These are phyloP conservation scores for Scytalidium sp. DNA, from an alignment of 2,329 filamentous ascomycete species.

Conservation along the genomic window DNA sequence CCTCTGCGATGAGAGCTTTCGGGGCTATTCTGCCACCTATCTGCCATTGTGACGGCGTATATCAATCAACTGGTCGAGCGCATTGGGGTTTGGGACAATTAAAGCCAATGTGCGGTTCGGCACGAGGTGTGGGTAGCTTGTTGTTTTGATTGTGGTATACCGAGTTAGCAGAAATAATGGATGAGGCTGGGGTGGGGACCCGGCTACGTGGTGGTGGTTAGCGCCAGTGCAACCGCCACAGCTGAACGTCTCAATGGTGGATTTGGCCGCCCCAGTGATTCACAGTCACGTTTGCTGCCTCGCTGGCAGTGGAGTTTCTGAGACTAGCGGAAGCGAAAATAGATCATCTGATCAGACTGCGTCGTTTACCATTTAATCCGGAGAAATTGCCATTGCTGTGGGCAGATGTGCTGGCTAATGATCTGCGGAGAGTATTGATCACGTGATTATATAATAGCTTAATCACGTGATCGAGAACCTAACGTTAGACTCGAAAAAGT, in stretches of 20 bases:
- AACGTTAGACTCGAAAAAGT: too few species aligned
- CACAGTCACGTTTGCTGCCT: neutral
- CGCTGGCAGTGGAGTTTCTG: neutral
- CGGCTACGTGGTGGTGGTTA: neutral
- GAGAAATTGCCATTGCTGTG: too few species aligned
- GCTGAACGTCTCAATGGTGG: neutral
- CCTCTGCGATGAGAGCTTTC: conserved; percentile 14
- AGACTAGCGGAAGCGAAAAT: neutral
- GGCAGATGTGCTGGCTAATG: neutral
- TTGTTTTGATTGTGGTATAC: neutral
- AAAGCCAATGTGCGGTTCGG: conserved; percentile 1
- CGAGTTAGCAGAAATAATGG: neutral
- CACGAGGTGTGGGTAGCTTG: conserved; percentile 1
- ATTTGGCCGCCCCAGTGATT: neutral
- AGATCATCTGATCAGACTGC: neutral
- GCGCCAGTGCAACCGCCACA: neutral
- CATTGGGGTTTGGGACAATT: conserved; percentile 3
- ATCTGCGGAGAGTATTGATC: neutral
- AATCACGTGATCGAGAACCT: neutral
- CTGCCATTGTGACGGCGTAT: conserved; percentile 20
- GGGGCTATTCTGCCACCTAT: conserved; percentile 21
- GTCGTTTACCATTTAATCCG: neutral
- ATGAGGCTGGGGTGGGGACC: conserved; percentile 1
- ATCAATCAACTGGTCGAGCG: neutral
- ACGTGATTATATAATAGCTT: neutral